Percentiles rank a stretch among this genome's conserved stretches.
Conservation (phyloP, 495 filamentous ascomycete genomes). For the Aspergillus asperescens region DNA sequence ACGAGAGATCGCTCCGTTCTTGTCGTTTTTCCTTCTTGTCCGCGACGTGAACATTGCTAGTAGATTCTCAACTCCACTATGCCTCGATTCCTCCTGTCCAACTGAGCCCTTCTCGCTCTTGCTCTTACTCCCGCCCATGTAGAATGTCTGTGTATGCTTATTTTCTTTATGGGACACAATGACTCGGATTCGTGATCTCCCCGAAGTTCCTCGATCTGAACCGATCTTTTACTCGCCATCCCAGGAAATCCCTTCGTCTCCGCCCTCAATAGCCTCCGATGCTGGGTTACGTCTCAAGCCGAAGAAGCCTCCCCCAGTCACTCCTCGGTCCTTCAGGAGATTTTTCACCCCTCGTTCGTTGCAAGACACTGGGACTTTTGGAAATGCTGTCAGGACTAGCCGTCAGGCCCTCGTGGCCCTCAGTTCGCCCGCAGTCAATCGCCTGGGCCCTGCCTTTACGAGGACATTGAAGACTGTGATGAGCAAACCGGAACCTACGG, state of each 20-base stretch:
- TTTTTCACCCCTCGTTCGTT: conserved; percentile 75
- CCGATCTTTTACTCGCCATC: conserved; percentile 34
- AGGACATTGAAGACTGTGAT: conserved; percentile 35
- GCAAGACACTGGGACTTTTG: conserved; percentile 38
- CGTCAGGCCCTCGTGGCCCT: conserved; percentile 67
- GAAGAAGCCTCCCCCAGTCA: conserved; percentile 53
- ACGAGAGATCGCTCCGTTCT: no score
- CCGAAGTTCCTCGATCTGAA: conserved; percentile 40
- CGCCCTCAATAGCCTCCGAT: conserved; percentile 44
- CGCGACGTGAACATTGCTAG: conserved; percentile 18
- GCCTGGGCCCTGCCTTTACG: conserved; percentile 45
- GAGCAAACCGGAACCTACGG: conserved; percentile 27
- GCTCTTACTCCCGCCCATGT: conserved; percentile 15
- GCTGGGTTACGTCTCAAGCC: conserved; percentile 36
- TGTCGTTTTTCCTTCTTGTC: conserved; percentile 2
- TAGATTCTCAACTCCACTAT: conserved; percentile 17
- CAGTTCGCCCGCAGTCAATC: conserved; percentile 57
- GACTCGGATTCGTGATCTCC: conserved; percentile 32
- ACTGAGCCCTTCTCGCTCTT: conserved; percentile 1
- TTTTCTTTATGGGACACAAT: conserved; percentile 30
- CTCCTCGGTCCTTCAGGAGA: conserved; percentile 66
- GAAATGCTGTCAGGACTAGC: conserved; percentile 45
- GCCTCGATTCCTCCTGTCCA: conserved; percentile 5
- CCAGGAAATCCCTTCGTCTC: conserved; percentile 42
- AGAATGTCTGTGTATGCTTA: conserved; percentile 22